phyloP scores from a whole-genome alignment of 805 yeast genomes.

The Kluyveromyces siamensis region DNA sequence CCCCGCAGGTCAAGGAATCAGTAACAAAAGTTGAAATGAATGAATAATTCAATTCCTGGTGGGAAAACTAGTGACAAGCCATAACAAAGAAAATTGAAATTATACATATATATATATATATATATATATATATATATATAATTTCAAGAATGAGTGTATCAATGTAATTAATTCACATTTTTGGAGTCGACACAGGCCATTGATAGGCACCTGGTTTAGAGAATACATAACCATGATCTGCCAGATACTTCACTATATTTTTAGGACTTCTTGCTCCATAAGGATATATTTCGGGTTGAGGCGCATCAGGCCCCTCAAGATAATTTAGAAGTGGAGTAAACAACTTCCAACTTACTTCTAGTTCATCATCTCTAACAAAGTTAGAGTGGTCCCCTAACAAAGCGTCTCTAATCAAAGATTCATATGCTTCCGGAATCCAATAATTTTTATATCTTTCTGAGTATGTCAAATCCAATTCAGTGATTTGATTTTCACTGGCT shows the following conservation, averaged over 20 bases:
- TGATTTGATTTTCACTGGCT: conserved; percentile 68
- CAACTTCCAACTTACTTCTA: conserved; percentile 85
- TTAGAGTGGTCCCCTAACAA: conserved; percentile 89
- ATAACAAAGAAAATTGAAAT: conserved; percentile 2
- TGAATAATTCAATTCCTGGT: conserved; percentile 1
- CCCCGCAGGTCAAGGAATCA: conserved; percentile 19
- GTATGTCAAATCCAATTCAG: conserved; percentile 88
- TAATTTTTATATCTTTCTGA: conserved; percentile 71
- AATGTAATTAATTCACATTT: conserved; percentile 6
- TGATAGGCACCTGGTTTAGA: conserved; percentile 59
- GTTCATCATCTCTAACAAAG: conserved; percentile 96
- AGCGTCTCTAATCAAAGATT: conserved; percentile 87
- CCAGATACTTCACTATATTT: conserved; percentile 50
- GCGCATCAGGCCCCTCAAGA: conserved; percentile 65
- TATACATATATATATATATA: background rate
- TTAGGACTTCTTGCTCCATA: conserved; percentile 91
- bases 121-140: background rate
- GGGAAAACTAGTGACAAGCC: background rate
- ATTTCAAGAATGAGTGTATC: background rate
- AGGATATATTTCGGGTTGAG: conserved; percentile 58
- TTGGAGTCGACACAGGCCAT: conserved; percentile 78
- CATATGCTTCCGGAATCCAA: conserved; percentile 98
- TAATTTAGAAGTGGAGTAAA: conserved; percentile 85
- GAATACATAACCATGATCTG: conserved; percentile 64
- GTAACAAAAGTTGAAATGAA: conserved; percentile 13